A percentile compares a stretch with the other conserved stretches of the same genome.
Conservation (phyloP, 2,329 filamentous ascomycete genomes). For the Colletotrichum cereale region DNA sequence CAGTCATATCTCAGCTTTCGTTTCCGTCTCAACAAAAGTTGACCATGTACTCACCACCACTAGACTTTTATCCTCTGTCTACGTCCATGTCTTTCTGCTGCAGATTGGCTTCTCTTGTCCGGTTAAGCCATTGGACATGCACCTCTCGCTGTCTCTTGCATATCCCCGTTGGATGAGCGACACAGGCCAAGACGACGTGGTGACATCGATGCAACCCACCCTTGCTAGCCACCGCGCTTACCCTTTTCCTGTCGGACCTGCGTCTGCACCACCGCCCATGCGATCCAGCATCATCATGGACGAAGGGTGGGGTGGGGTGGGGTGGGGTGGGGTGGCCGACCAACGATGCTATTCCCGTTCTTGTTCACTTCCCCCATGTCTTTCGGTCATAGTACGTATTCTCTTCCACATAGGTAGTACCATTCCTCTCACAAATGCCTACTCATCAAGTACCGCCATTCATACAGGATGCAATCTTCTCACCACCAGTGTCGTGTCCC, state of each 20-base stretch:
- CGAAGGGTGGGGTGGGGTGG: slow-evolving; percentile 4
- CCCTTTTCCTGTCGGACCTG: slow-evolving; percentile 58
- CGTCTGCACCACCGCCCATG: slow-evolving; percentile 47
- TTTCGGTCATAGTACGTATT: background rate
- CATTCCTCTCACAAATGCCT: background rate
- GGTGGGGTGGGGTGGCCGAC: slow-evolving; percentile 26
- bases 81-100: slow-evolving; percentile 9
- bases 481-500: background rate
- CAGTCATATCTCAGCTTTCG: slow-evolving; percentile 34
- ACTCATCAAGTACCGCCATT: background rate
- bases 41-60: slow-evolving; percentile 13
- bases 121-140: slow-evolving; percentile 16
- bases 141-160: slow-evolving; percentile 17
- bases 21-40: background rate
- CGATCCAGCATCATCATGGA: slow-evolving; percentile 44
- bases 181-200: slow-evolving; percentile 23
- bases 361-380: background rate
- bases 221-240: slow-evolving; percentile 49
- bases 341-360: slow-evolving; percentile 13
- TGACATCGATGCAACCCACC: slow-evolving; percentile 36
- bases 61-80: slow-evolving; percentile 1
- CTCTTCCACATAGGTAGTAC: background rate
- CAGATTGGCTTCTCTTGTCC: slow-evolving; percentile 8
- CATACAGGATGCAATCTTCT: background rate
- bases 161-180: slow-evolving; percentile 23